phyloP scores from a whole-genome alignment of 352 stramenopile genomes.

The Phytopythium vexans region DNA sequence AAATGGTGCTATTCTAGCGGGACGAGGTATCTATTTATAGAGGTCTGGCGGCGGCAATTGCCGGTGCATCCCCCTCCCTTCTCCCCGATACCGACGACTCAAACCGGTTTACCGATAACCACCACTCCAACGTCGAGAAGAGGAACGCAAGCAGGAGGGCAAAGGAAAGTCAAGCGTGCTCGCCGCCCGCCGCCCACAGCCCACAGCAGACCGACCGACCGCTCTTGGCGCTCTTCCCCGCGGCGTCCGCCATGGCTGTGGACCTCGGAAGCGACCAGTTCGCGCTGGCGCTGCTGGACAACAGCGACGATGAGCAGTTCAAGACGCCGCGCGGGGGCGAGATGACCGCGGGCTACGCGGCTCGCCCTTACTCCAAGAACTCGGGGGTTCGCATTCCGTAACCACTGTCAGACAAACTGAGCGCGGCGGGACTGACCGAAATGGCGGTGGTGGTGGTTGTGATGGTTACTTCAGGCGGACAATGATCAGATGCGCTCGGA shows the following conservation, averaged over 20 bases:
- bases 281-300: constrained; percentile 54
- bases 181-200: too few relatives aligned
- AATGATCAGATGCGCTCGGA: constrained; percentile 78
- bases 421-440: not conserved
- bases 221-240: not conserved
- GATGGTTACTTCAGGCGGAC: constrained; percentile 36
- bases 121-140: too few relatives aligned
- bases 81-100: too few relatives aligned
- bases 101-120: too few relatives aligned
- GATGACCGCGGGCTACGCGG: constrained; percentile 26
- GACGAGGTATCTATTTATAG: too few relatives aligned
- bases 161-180: too few relatives aligned
- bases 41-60: too few relatives aligned
- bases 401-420: not conserved
- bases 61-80: too few relatives aligned
- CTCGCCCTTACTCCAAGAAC: constrained; percentile 61
- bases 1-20: too few relatives aligned
- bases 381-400: constrained; percentile 33
- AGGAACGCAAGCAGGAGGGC: too few relatives aligned
- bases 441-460: not conserved
- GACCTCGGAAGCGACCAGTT: constrained; percentile 41
- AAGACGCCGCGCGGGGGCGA: constrained; percentile 15
- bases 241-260: constrained; percentile 25
- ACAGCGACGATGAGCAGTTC: constrained; percentile 61
- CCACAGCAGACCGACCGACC: too few relatives aligned